Evolutionary conservation across 2,329 filamentous ascomycete species (phyloP), one percentile per base, ranked within the genome.

Genomic region (Xylariaceae sp.): DNA sequence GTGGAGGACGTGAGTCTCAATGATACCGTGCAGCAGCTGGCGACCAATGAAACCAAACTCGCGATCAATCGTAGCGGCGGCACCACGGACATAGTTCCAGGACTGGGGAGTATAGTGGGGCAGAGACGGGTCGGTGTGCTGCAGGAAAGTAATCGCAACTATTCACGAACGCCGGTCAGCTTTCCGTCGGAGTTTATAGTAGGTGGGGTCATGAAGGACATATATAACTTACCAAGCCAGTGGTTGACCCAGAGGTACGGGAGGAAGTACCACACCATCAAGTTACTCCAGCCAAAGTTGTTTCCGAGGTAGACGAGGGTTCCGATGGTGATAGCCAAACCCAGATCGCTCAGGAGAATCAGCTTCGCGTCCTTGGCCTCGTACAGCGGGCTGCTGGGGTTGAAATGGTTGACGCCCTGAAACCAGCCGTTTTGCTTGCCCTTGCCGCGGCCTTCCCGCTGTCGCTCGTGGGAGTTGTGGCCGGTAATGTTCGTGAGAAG

Each of bases 221-320:
- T n/a, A 19, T 13, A 26, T 39, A 9, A 78, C 87, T 77, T 82
- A 93, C 88, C 87, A 42, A 97, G 85, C 91, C 91, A 97, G 80
- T 96, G 89, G 79, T 97, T 95, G 42, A 96, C 90, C 91, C 91
- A 96, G 47, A 96, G 76, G 66, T 97, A 98, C 29, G 93, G 93
- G 44, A 94, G 62, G 60, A 90, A 82, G 72, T 98, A 98, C 91
- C 93, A 97, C 49, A 98, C 85, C 45, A 87, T 71, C 64, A 97
- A 74, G 74, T 96, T 97, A 62, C 73, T 64, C 74, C 83, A 91
- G 60, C 93, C 93, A 56, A 84, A 96, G 42, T 68, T 86, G 65
- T 81, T 81, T 57, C 83, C 83, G 52, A 96, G 72, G 57, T 75
- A 76, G 67, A 78, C 77, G 46, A 95, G 76, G 38, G 68, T 72